A percentile compares a stretch with the other conserved stretches of the same genome.
Evolutionary conservation across 345 rosid species (phyloP).

Genomic region (Firmiana major): DNA sequence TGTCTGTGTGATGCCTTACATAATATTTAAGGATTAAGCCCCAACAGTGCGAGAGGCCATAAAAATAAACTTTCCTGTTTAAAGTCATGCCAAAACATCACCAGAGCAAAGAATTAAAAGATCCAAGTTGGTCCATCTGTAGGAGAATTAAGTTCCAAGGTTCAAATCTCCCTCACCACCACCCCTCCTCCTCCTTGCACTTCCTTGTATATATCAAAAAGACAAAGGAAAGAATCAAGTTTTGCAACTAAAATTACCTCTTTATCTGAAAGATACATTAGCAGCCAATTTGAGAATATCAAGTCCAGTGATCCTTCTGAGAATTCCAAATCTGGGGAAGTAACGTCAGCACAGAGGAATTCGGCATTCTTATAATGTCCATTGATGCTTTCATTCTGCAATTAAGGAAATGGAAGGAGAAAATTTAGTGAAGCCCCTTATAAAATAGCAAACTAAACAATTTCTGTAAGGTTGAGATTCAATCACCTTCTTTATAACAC

Average conservation of each 20-base stretch:
- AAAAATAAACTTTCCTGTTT: not conserved
- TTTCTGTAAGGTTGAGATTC: not conserved
- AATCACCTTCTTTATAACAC: conserved; percentile 74
- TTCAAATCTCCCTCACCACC: not conserved
- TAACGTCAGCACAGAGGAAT: conserved; percentile 86
- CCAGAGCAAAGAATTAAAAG: too few species aligned
- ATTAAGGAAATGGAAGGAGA: conserved; percentile 9
- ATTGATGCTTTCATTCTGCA: conserved; percentile 71
- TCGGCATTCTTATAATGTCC: conserved; percentile 77
- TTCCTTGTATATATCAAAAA: not conserved
- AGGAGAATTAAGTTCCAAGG: not conserved
- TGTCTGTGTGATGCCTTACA: not conserved
- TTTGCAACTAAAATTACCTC: conserved; percentile 47
- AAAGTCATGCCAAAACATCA: not conserved
- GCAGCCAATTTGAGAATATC: conserved; percentile 92
- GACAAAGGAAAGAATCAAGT: not conserved
- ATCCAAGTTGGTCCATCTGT: not conserved
- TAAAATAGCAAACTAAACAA: not conserved
- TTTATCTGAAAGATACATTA: conserved; percentile 91
- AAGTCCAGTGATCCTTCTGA: conserved; percentile 69
- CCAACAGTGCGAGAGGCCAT: not conserved
- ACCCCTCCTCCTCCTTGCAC: not conserved
- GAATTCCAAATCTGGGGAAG: conserved; percentile 62
- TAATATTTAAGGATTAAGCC: not conserved
- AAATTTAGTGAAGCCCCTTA: not conserved